Evolutionary conservation across 108 stramenopile species (phyloP).

Genomic region (Skeletonema marinoi): DNA sequence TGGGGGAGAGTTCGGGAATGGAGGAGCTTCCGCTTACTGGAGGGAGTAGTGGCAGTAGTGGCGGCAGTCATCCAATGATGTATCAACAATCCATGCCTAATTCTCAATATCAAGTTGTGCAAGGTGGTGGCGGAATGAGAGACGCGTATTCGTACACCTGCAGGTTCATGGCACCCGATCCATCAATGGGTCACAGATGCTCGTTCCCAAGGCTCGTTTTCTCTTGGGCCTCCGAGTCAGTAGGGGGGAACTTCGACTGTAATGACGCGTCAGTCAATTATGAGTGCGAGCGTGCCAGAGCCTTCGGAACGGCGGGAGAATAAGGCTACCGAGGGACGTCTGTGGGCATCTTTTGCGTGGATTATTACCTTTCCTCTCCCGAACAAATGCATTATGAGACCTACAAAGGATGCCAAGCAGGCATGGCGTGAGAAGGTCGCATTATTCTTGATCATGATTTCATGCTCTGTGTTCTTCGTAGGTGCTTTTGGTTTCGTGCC

Average conservation of each 20-base stretch:
- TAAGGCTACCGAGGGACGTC: constrained; percentile 5
- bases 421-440: constrained; percentile 63
- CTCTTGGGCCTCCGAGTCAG: constrained; percentile 37
- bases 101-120: not conserved
- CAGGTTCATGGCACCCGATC: not conserved
- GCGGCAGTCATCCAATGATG: not conserved
- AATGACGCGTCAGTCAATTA: constrained; percentile 36
- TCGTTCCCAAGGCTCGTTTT: constrained; percentile 54
- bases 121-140: not conserved
- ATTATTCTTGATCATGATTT: constrained; percentile 53
- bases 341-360: constrained; percentile 47
- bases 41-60: not conserved
- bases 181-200: constrained; percentile 36
- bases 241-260: constrained; percentile 47
- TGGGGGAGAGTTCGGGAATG: not conserved
- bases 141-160: not conserved
- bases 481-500: constrained; percentile 62
- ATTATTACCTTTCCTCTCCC: constrained; percentile 46
- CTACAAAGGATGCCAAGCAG: constrained; percentile 52
- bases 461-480: constrained; percentile 52
- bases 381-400: constrained; percentile 43
- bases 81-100: not conserved
- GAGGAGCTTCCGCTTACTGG: not conserved
- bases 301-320: not conserved
- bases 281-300: constrained; percentile 36